Evolutionary conservation across 1,284 basidiomycete genomes (phyloP), one percentile per base, ranked within the genome.

Genomic region (Coriolopsis trogii): DNA sequence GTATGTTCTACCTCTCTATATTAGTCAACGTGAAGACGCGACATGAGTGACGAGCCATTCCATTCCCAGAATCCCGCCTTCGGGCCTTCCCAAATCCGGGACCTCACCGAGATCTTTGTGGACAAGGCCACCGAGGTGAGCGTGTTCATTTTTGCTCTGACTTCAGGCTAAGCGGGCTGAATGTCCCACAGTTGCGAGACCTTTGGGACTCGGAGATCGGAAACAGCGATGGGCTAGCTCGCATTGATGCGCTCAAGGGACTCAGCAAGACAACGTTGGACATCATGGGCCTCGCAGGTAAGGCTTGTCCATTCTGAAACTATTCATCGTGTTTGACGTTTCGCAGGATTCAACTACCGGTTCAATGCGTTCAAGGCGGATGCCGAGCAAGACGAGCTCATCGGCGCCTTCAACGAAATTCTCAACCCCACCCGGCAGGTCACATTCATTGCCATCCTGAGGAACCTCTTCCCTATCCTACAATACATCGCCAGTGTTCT

Each of bases 11-110:
- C 16, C 20, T 21, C 26, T 8, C 21, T 12, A 12, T 24, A 12
- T 8, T n/a, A 15, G n/a, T 7, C 33, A 18, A 34, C 33, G 33
- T 18, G n/a, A n/a, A n/a, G n/a, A n/a, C n/a, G n/a, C n/a, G n/a
- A n/a, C n/a, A n/a, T n/a, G n/a, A n/a, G n/a, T n/a, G n/a, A n/a
- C n/a, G n/a, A n/a, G n/a, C n/a, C 20, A 23, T 34, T 10, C 4
- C 28, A 7, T 6, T 25, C 4, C n/a, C n/a, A 67, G 82, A 85
- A 83, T 55, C 82, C 82, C 15, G 82, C 81, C 0, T 85, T 86
- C 49, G 79, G 81, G 5, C 72, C 74, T 0, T 64, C 73, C 0
- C 79, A 83, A 53, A 73, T 85, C 25, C 72, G 82, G 1, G 78
- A 77, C 34, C 63, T 85, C 0, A 83, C 79, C 0, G 69, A 71